phyloP scores from a whole-genome alignment of 345 rosid species.

The Gossypioides kirkii region DNA sequence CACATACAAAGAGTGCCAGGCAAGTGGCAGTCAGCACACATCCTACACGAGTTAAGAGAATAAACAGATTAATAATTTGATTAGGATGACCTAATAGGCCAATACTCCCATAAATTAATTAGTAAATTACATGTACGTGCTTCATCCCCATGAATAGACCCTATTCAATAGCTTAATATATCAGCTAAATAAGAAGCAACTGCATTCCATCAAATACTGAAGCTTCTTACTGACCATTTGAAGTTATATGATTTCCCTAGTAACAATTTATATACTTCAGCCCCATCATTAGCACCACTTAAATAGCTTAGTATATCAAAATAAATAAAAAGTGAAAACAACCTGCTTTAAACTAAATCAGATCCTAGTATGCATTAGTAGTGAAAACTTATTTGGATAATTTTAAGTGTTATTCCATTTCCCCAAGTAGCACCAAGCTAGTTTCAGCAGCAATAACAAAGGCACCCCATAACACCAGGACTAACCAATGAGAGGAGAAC shows the following conservation, averaged over 20 bases:
- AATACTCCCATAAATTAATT: neutral
- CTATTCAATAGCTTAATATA: neutral
- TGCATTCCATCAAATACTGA: neutral
- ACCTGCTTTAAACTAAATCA: neutral
- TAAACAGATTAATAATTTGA: neutral
- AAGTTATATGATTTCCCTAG: no score
- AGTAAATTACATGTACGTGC: neutral
- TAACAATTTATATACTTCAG: neutral
- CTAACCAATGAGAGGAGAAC: neutral
- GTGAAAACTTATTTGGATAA: neutral
- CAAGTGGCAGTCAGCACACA: slow-evolving; percentile 97
- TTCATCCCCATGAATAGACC: neutral
- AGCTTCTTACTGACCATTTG: neutral
- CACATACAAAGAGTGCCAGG: slow-evolving; percentile 99
- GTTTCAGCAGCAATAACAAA: neutral
- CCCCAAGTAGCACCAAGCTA: neutral
- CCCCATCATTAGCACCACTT: neutral
- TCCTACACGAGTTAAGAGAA: slow-evolving; percentile 41
- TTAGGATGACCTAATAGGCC: neutral
- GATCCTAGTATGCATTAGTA: neutral
- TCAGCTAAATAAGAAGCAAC: neutral
- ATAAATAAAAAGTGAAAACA: neutral
- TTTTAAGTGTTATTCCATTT: neutral
- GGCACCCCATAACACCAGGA: neutral
- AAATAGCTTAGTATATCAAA: neutral